Conservation (phyloP, 176 grass and related monocot genomes). For the Dendrocalamus sinicus region DNA sequence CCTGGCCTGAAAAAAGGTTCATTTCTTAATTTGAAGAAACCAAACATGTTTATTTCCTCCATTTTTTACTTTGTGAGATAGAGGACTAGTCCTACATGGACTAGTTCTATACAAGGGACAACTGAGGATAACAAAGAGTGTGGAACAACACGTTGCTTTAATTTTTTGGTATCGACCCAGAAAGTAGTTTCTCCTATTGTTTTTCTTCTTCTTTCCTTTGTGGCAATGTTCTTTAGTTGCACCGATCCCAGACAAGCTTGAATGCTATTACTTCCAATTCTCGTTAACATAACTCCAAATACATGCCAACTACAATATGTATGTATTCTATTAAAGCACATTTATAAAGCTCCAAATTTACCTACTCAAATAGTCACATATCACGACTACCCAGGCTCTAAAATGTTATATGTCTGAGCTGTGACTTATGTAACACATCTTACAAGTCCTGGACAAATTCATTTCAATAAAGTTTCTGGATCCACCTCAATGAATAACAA, state of each 20-base stretch:
- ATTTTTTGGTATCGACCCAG: neutral
- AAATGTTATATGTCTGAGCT: neutral
- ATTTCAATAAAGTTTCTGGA: neutral
- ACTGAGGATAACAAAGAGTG: neutral
- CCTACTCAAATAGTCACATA: neutral
- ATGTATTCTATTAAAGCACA: neutral
- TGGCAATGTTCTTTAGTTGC: neutral
- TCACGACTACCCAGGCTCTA: neutral
- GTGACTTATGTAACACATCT: neutral
- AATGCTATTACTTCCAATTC: neutral
- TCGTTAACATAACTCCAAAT: neutral
- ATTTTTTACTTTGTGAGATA: neutral
- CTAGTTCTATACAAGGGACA: neutral
- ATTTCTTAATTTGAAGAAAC: neutral
- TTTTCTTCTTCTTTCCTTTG: slow-evolving; percentile 4
- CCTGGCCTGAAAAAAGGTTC: neutral
- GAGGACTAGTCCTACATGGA: neutral
- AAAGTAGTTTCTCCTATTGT: neutral
- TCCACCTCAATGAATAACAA: neutral
- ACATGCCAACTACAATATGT: slow-evolving; percentile 4
- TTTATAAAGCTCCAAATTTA: slow-evolving; percentile 1
- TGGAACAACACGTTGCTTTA: neutral
- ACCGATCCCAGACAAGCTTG: neutral
- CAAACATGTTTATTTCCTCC: neutral
- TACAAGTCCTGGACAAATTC: neutral